phyloP scores from a whole-genome alignment of 371 early-diverging fungal genomes.

The Dinochytrium kinnereticum region DNA sequence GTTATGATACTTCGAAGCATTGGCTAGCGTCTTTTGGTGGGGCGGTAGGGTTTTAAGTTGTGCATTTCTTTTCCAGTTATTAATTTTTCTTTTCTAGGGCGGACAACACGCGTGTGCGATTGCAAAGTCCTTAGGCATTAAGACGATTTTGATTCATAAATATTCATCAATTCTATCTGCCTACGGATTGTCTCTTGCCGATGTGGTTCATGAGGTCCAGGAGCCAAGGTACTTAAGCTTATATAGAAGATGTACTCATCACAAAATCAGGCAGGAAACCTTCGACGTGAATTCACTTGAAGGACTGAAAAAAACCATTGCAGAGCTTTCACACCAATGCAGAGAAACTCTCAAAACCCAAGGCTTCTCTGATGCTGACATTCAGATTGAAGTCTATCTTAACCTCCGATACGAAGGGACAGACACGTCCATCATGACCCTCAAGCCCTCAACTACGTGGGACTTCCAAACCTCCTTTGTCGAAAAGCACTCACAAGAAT shows the following conservation, averaged over 20 bases:
- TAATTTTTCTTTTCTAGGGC: slow-evolving; percentile 55
- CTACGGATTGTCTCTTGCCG: slow-evolving; percentile 88
- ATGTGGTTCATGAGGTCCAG: slow-evolving; percentile 91
- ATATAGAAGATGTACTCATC: background rate
- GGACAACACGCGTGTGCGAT: slow-evolving; percentile 85
- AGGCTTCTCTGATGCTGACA: slow-evolving; percentile 68
- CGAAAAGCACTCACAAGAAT: slow-evolving; percentile 80
- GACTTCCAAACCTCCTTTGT: slow-evolving; percentile 61
- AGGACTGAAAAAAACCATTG: slow-evolving; percentile 59
- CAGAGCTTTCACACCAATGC: slow-evolving; percentile 54
- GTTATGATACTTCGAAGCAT: slow-evolving; percentile 86
- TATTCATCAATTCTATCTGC: slow-evolving; percentile 92
- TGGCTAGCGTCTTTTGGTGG: slow-evolving; percentile 95
- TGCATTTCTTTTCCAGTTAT: no score
- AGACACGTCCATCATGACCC: slow-evolving; percentile 92
- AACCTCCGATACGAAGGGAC: slow-evolving; percentile 95
- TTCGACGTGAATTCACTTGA: slow-evolving; percentile 45
- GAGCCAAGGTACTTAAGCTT: slow-evolving; percentile 64
- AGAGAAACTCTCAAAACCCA: slow-evolving; percentile 56
- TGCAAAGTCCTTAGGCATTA: slow-evolving; percentile 86
- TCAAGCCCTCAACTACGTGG: slow-evolving; percentile 65
- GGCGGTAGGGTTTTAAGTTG: slow-evolving; percentile 55
- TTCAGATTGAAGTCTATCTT: slow-evolving; percentile 72
- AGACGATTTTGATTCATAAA: slow-evolving; percentile 77
- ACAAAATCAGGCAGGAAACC: slow-evolving; percentile 26